Percentiles rank a stretch among this genome's conserved stretches.
Conservation (phyloP, 495 filamentous ascomycete species). For the Hypoxylon perforatum region DNA sequence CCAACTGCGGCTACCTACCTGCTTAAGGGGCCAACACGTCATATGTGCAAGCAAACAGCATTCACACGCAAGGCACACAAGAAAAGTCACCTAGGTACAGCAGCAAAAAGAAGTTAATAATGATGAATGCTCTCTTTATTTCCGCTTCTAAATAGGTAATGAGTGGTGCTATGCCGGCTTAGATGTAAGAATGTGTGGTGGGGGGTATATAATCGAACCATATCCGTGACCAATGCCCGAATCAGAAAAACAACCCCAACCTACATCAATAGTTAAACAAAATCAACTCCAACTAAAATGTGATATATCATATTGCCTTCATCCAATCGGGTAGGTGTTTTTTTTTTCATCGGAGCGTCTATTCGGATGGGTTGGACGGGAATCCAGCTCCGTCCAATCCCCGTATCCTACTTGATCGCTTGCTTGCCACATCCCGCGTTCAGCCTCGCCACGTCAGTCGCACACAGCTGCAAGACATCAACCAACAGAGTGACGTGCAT, state of each 20-base stretch:
- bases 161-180: conserved; percentile 29
- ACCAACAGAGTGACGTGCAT: conserved; percentile 13
- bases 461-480: conserved; percentile 20
- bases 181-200: conserved; percentile 2
- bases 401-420: conserved; percentile 12
- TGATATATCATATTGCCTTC: not conserved
- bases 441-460: conserved; percentile 43
- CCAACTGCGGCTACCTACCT: conserved; percentile 3
- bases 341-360: conserved; percentile 7
- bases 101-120: not conserved
- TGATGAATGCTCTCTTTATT: conserved; percentile 5
- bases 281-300: too few species aligned
- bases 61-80: not conserved
- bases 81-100: not conserved
- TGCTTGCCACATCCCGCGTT: conserved; percentile 17
- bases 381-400: conserved; percentile 15
- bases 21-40: conserved; percentile 7
- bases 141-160: conserved; percentile 8
- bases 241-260: conserved; percentile 10
- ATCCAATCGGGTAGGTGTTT: conserved; percentile 34
- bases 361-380: conserved; percentile 2
- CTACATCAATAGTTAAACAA: too few species aligned
- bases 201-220: conserved; percentile 20
- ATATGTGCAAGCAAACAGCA: too few species aligned
- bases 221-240: not conserved